These are phyloP conservation scores for Metschnikowia peoriensis DNA, from an alignment of 805 yeast genomes.

Conservation along the genomic window DNA sequence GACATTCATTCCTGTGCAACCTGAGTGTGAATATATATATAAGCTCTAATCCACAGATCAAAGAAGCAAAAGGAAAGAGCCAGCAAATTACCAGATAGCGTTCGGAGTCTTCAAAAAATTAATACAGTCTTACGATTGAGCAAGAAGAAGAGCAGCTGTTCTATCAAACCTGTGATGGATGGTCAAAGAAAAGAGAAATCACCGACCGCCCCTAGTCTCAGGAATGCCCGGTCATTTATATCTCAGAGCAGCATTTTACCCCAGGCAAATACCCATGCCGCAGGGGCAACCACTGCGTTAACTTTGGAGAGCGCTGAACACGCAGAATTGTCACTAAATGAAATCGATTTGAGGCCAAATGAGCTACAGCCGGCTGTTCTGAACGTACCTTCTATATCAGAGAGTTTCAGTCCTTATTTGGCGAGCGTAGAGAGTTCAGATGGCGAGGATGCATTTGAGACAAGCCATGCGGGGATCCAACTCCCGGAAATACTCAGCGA, in stretches of 20 bases:
- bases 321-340: slow-evolving; percentile 10
- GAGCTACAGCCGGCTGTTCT: slow-evolving; percentile 2
- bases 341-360: slow-evolving; percentile 2
- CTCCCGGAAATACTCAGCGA: slow-evolving; percentile 8
- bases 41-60: too few species aligned
- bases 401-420: slow-evolving; percentile 8
- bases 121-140: too few species aligned
- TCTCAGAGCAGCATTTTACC: not conserved
- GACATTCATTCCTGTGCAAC: too few species aligned
- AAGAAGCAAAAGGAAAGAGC: too few species aligned
- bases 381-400: not conserved
- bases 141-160: too few species aligned
- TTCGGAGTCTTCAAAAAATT: too few species aligned
- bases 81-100: too few species aligned
- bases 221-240: slow-evolving; percentile 8
- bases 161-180: not conserved
- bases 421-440: slow-evolving; percentile 9
- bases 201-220: slow-evolving; percentile 1
- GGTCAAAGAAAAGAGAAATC: not conserved
- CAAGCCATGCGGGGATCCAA: slow-evolving; percentile 4
- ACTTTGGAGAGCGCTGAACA: slow-evolving; percentile 16
- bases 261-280: slow-evolving; percentile 5
- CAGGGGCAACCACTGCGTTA: slow-evolving; percentile 17
- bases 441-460: slow-evolving; percentile 4
- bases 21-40: too few species aligned